These are phyloP conservation scores for Globisporangium mamillatum DNA, from an alignment of 352 stramenopile species.

Conservation along the genomic window DNA sequence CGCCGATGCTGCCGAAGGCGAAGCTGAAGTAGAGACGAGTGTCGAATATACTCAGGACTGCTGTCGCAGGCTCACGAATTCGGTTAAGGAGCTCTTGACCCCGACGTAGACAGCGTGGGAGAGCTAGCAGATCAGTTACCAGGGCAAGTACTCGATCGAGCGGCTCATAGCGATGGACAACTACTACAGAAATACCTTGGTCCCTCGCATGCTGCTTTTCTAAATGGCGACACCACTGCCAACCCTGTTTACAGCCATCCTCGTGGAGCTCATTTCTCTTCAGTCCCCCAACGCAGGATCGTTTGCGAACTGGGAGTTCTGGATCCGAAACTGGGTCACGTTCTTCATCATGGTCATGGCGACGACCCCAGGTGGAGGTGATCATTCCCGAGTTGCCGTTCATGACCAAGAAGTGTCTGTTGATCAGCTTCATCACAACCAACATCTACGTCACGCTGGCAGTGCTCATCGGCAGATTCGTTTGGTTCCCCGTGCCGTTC, in stretches of 20 bases:
- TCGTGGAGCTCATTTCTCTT: constrained; percentile 27
- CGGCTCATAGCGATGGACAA: constrained; percentile 25
- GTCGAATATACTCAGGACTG: background rate
- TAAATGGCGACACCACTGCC: constrained; percentile 24
- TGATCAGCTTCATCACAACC: background rate
- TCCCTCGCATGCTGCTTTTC: constrained; percentile 16
- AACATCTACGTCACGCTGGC: background rate
- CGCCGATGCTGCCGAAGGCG: background rate
- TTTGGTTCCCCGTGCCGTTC: constrained; percentile 2
- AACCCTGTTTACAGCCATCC: constrained; percentile 17
- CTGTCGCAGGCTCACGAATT: background rate
- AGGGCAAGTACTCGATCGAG: constrained; percentile 31
- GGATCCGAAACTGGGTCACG: constrained; percentile 22
- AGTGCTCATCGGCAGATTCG: background rate
- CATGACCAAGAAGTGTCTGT: background rate
- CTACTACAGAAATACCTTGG: constrained; percentile 21
- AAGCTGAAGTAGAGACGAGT: background rate
- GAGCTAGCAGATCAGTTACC: background rate
- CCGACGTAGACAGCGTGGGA: background rate
- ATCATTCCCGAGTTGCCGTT: constrained; percentile 9
- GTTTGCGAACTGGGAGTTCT: constrained; percentile 25
- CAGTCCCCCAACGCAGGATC: constrained; percentile 21
- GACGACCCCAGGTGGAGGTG: background rate
- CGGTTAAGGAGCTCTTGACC: background rate
- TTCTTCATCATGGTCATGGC: constrained; percentile 9